Conservation (phyloP, 148 eudicot species). For the Nepenthes gracilis region DNA sequence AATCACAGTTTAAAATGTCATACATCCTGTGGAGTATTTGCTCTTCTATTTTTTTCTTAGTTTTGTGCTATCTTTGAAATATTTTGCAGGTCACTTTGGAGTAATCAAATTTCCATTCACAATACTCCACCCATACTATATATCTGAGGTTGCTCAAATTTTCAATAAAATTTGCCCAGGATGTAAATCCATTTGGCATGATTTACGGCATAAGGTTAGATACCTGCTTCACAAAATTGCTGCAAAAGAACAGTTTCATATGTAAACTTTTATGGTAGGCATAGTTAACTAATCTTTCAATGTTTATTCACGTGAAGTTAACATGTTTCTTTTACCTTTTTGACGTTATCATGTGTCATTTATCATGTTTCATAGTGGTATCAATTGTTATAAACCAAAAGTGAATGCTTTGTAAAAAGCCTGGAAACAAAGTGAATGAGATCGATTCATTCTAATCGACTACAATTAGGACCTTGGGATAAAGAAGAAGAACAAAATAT, state of each 20-base stretch:
- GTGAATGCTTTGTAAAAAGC: too few species aligned
- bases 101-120: slow-evolving; percentile 57
- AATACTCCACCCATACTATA: slow-evolving; percentile 66
- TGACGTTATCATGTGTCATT: too few species aligned
- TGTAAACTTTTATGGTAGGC: too few species aligned
- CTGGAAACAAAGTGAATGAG: too few species aligned
- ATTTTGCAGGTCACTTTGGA: slow-evolving; percentile 84
- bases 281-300: too few species aligned
- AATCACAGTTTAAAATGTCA: not conserved
- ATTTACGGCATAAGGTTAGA: slow-evolving; percentile 55
- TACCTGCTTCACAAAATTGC: slow-evolving; percentile 5
- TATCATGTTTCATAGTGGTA: too few species aligned
- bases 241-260: not conserved
- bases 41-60: not conserved
- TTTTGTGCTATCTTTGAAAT: not conserved
- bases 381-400: too few species aligned
- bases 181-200: slow-evolving; percentile 53
- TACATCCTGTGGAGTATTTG: not conserved
- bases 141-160: slow-evolving; percentile 68
- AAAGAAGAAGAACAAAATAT: too few species aligned
- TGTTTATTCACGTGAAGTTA: too few species aligned
- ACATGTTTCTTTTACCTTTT: too few species aligned
- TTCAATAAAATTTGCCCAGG: slow-evolving; percentile 86
- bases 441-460: too few species aligned
- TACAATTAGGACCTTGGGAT: too few species aligned